phyloP scores from a whole-genome alignment of 2,329 filamentous ascomycete genomes.

The Coniochaeta ligniaria region DNA sequence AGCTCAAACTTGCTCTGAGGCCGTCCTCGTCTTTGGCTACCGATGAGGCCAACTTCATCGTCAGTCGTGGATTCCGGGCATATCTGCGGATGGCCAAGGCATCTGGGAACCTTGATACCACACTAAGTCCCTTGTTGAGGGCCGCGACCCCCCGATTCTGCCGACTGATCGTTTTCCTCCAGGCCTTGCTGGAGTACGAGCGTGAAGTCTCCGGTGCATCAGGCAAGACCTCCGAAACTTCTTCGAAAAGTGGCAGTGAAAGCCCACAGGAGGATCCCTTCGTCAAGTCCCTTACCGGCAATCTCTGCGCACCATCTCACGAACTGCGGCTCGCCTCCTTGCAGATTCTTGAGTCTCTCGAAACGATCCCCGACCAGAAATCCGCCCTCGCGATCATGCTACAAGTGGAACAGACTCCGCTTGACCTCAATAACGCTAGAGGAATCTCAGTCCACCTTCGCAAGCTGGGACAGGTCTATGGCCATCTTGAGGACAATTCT shows the following conservation, averaged over 20 bases:
- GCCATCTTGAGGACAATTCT: conserved; percentile 46
- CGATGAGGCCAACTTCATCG: conserved; percentile 63
- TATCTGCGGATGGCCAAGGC: conserved; percentile 60
- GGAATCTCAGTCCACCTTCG: conserved; percentile 80
- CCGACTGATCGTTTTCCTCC: conserved; percentile 57
- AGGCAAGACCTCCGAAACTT: conserved; percentile 13
- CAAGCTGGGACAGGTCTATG: conserved; percentile 62
- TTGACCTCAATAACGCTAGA: conserved; percentile 70
- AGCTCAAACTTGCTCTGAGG: conserved; percentile 57
- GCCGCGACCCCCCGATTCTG: conserved; percentile 60
- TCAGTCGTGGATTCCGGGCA: conserved; percentile 66
- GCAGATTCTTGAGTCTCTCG: conserved; percentile 59
- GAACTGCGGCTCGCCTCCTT: conserved; percentile 67
- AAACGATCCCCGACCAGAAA: conserved; percentile 39
- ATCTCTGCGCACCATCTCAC: conserved; percentile 70
- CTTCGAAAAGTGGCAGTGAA: conserved; percentile 20
- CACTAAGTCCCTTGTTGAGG: conserved; percentile 59
- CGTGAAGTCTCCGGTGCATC: conserved; percentile 15
- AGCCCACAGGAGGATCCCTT: conserved; percentile 55
- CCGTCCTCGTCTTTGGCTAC: conserved; percentile 52
- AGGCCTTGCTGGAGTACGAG: conserved; percentile 54
- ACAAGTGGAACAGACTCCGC: conserved; percentile 69
- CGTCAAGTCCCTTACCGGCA: conserved; percentile 58
- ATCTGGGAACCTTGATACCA: conserved; percentile 48
- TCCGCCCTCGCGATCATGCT: conserved; percentile 58